Percentiles rank a stretch among this genome's conserved stretches.
Evolutionary conservation across 2,329 filamentous ascomycete genomes (phyloP).

Genomic region (Penicillium digitatum): DNA sequence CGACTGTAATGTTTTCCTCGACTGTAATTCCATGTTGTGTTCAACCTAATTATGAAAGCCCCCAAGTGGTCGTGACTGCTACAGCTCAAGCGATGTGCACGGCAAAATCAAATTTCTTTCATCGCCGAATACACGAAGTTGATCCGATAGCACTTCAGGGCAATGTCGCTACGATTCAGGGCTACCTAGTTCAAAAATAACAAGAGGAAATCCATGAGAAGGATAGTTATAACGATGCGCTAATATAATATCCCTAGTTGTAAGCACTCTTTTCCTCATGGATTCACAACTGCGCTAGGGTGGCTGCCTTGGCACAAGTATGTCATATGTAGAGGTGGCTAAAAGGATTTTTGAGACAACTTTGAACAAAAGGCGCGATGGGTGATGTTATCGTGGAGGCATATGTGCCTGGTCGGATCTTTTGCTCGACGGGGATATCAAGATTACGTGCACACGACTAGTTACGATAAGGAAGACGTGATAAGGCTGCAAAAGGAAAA

Average conservation of each 20-base stretch:
- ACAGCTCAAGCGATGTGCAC: constrained; percentile 16
- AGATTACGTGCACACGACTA: constrained; percentile 15
- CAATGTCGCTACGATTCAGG: constrained; percentile 7
- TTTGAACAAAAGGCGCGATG: constrained; percentile 11
- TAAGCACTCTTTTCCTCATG: constrained; percentile 13
- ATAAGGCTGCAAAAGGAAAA: neutral
- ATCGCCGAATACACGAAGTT: constrained; percentile 18
- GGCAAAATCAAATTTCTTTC: constrained; percentile 16
- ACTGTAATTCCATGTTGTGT: neutral
- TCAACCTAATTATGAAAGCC: neutral
- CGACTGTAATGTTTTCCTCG: too few species aligned
- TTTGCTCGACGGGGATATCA: constrained; percentile 14
- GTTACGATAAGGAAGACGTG: neutral
- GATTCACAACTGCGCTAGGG: constrained; percentile 14
- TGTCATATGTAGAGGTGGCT: constrained; percentile 12
- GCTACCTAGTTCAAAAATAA: constrained; percentile 1
- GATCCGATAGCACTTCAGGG: constrained; percentile 11
- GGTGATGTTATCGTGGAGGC: neutral
- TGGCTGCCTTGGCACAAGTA: constrained; percentile 13
- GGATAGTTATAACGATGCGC: constrained; percentile 7
- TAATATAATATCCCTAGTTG: constrained; percentile 16
- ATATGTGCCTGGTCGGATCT: constrained; percentile 16
- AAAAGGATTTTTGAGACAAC: constrained; percentile 13
- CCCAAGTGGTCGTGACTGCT: neutral
- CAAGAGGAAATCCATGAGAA: neutral